These are phyloP conservation scores for Russula sp. DNA, from an alignment of 768 basidiomycete genomes.

Conservation along the genomic window DNA sequence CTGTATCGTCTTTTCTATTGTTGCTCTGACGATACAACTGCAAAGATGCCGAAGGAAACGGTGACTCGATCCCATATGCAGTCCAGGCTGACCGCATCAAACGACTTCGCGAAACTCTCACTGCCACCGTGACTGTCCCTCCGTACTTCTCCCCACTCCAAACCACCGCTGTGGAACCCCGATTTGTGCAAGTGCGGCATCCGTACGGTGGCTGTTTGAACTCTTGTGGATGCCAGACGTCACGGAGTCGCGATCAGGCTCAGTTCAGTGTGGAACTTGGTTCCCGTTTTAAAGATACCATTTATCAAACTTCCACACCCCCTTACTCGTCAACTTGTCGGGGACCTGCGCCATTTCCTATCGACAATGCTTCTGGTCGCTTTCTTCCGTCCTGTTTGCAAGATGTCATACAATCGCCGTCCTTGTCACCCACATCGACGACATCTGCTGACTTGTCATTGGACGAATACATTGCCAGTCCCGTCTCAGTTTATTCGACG, in stretches of 20 bases:
- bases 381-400: conserved; percentile 74
- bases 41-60: conserved; percentile 79
- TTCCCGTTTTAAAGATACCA: conserved; percentile 43
- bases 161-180: neutral
- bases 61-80: conserved; percentile 77
- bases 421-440: conserved; percentile 44
- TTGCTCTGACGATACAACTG: conserved; percentile 7
- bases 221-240: neutral
- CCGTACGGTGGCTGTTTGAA: neutral
- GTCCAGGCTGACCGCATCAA: conserved; percentile 83
- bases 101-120: conserved; percentile 64
- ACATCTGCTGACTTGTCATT: conserved; percentile 58
- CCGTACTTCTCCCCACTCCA: neutral
- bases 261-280: conserved; percentile 37
- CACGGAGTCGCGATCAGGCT: conserved; percentile 9
- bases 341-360: conserved; percentile 21
- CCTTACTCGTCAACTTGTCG: conserved; percentile 32
- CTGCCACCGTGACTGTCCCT: conserved; percentile 9
- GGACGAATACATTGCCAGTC: conserved; percentile 39
- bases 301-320: conserved; percentile 63
- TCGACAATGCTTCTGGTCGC: conserved; percentile 29
- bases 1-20: neutral
- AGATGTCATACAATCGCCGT: conserved; percentile 64
- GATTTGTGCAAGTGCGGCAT: neutral
- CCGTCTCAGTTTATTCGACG: conserved; percentile 14